Percentiles rank a stretch among this genome's conserved stretches.
Evolutionary conservation across 2,329 filamentous ascomycete species (phyloP).

Genomic region (Venturia nashicola): DNA sequence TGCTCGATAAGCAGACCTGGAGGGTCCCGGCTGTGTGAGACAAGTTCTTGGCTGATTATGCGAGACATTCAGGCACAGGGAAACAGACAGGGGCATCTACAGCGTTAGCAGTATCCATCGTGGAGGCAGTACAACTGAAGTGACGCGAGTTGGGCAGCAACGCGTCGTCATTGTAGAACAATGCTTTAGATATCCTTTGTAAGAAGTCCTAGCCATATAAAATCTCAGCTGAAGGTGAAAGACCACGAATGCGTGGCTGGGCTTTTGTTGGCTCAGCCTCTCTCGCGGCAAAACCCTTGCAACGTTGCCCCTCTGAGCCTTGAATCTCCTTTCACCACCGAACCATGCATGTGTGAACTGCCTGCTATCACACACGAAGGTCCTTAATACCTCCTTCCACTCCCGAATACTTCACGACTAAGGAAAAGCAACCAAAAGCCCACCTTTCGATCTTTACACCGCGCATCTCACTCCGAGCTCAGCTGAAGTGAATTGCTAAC

Average conservation of each 20-base stretch:
- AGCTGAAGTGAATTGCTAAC: not conserved
- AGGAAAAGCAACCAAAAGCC: not conserved
- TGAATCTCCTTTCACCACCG: not conserved
- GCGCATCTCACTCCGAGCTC: slow-evolving; percentile 4
- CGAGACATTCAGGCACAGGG: not conserved
- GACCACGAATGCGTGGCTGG: not conserved
- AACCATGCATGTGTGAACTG: not conserved
- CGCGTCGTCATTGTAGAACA: not conserved
- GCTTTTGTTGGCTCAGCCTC: not conserved
- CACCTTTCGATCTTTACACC: not conserved
- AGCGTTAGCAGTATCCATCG: not conserved
- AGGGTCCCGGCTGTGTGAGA: not conserved
- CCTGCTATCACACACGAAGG: not conserved
- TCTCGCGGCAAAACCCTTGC: not conserved
- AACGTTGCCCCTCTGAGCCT: not conserved
- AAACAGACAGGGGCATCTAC: not conserved
- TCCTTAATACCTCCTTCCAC: not conserved
- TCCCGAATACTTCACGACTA: not conserved
- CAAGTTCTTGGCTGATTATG: not conserved
- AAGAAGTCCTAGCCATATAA: not conserved
- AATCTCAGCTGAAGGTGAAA: not conserved
- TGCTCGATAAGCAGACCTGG: not conserved
- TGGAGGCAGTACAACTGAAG: not conserved
- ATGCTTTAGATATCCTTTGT: not conserved
- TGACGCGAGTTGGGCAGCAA: not conserved